Conservation (phyloP, 495 filamentous ascomycete genomes). For the Staphylotrichum tortipilum region DNA sequence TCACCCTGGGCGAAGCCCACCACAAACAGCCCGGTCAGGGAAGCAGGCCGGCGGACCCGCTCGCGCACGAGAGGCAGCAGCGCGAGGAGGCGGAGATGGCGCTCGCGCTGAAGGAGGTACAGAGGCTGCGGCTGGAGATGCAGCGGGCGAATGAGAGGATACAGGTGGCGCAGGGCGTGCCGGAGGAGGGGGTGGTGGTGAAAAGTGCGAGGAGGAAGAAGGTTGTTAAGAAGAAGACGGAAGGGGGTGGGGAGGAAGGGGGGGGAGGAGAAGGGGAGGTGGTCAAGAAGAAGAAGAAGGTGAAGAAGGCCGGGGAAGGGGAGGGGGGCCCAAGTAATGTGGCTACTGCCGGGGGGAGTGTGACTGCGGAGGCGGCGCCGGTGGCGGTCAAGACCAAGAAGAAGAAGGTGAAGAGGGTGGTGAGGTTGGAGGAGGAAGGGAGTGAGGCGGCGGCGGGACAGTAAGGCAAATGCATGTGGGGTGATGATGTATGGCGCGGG, state of each 20-base stretch:
- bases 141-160: constrained; percentile 80
- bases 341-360: no score
- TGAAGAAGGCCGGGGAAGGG: constrained; percentile 7
- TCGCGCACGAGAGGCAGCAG: constrained; percentile 45
- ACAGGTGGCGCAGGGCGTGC: constrained; percentile 56
- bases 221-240: constrained; percentile 41
- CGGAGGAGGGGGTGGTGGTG: constrained; percentile 63
- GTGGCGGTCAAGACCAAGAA: constrained; percentile 43
- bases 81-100: constrained; percentile 75
- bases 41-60: constrained; percentile 19
- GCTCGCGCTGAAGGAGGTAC: constrained; percentile 76
- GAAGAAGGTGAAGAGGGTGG: constrained; percentile 33
- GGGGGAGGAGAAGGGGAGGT: constrained; percentile 25
- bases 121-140: constrained; percentile 79
- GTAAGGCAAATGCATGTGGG: not conserved
- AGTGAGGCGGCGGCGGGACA: not conserved
- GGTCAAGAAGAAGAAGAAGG: constrained; percentile 45
- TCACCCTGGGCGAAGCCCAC: constrained; percentile 52
- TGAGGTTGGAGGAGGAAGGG: constrained; percentile 15
- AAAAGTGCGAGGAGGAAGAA: constrained; percentile 66
- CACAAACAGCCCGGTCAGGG: no score
- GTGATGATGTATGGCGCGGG: not conserved
- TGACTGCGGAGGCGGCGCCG: constrained; percentile 8
- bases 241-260: constrained; percentile 28
- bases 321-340: no score